phyloP scores from a whole-genome alignment of 441 rosid species.

The Adansonia gregorii region DNA sequence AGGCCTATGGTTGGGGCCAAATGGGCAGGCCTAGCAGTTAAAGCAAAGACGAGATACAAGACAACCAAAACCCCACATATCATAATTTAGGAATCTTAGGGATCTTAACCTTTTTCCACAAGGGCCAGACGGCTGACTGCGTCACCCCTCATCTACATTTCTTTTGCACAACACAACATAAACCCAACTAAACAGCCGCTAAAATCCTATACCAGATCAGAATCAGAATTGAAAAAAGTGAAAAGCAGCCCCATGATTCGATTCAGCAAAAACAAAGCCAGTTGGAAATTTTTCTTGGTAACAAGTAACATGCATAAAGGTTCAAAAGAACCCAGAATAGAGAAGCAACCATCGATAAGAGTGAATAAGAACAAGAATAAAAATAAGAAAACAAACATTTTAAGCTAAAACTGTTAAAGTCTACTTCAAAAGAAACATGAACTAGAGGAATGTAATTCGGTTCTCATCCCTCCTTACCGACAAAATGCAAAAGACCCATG shows the following conservation, averaged over 20 bases:
- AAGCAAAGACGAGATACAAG: not conserved
- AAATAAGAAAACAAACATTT: not conserved
- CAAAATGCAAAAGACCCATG: slow-evolving; percentile 35
- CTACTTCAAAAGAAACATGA: slow-evolving; percentile 24
- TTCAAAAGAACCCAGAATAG: not conserved
- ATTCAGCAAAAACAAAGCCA: not conserved
- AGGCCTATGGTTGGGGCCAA: not conserved
- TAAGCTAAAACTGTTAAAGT: slow-evolving; percentile 17
- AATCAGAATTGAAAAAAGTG: slow-evolving; percentile 24
- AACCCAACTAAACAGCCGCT: not conserved
- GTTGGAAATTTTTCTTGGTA: not conserved
- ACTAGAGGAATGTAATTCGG: slow-evolving; percentile 45
- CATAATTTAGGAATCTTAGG: not conserved
- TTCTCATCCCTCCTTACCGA: slow-evolving; percentile 27
- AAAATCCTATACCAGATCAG: slow-evolving; percentile 40
- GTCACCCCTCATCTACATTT: not conserved
- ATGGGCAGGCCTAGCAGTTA: not conserved
- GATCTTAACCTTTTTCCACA: no score
- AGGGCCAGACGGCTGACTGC: no score
- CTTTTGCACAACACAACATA: not conserved
- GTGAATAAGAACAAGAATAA: not conserved
- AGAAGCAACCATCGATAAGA: not conserved
- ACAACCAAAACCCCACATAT: not conserved
- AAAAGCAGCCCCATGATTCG: not conserved
- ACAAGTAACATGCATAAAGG: not conserved